These are phyloP conservation scores for Geotrichum bryndzae DNA, from an alignment of 1,139 yeast species.

Conservation along the genomic window DNA sequence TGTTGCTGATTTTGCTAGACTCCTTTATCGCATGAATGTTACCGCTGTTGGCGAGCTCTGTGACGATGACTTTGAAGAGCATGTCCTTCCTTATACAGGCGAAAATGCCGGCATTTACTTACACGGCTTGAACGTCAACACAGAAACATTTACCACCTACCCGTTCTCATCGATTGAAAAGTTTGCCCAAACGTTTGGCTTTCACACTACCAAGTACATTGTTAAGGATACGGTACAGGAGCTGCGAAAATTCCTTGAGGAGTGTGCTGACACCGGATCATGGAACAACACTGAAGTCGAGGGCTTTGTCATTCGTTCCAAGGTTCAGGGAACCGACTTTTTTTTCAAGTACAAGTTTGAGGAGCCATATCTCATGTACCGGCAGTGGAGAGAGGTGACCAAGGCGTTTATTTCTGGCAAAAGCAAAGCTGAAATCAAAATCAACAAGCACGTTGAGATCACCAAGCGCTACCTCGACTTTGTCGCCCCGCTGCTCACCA, in stretches of 20 bases:
- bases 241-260: constrained; percentile 49
- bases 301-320: constrained; percentile 85
- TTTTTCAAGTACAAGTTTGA: constrained; percentile 94
- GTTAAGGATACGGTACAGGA: constrained; percentile 37
- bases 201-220: constrained; percentile 50
- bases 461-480: constrained; percentile 66
- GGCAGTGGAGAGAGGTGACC: constrained; percentile 88
- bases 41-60: constrained; percentile 94
- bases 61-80: constrained; percentile 92
- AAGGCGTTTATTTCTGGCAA: constrained; percentile 47
- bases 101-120: constrained; percentile 75
- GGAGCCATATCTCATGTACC: constrained; percentile 85
- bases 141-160: constrained; percentile 56
- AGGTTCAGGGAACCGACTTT: constrained; percentile 41
- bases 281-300: constrained; percentile 72
- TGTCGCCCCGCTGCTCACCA: constrained; percentile 48
- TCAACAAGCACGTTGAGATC: constrained; percentile 51
- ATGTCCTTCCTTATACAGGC: constrained; percentile 66
- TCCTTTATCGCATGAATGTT: constrained; percentile 46
- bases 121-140: constrained; percentile 79
- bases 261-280: constrained; percentile 60
- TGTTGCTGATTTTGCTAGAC: constrained; percentile 48
- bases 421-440: constrained; percentile 42
- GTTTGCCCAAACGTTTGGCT: constrained; percentile 71
- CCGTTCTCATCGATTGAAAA: constrained; percentile 53